Base-by-base conservation (phyloP, 2,329 filamentous ascomycete species). In the Aspergillus novoparasiticus region DNA sequence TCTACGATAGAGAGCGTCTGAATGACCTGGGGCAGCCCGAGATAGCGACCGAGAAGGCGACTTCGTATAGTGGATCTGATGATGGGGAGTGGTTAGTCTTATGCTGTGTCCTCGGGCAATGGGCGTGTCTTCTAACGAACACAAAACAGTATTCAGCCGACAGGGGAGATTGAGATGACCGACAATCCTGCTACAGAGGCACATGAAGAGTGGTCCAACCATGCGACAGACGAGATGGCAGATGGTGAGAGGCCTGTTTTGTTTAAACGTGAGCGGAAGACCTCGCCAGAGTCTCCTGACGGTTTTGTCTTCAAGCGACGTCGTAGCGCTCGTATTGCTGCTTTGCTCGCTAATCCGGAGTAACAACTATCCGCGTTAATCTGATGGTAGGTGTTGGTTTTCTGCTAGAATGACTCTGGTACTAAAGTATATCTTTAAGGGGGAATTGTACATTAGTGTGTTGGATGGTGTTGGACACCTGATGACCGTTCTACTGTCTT, bases 271-370 rank as follows among this genome's bases (percentile, higher is more conserved):
- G 51, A 55, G 32, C 51, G 51, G 23, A 55, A 39, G 32, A 23
- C n/a, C n/a, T 34, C 30, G 28, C n/a, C 32, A n/a, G 51, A 26
- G 11, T 55, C 32, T 23, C n/a, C 36, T 4, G 50, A 55, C n/a
- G 45, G 39, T 1, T 43, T 34, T 41, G 19, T 48, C 28, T 46
- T 21, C n/a, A 58, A 61, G 45, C 28, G 60, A 57, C 60, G 60
- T 28, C 60, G 60, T 26, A 61, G 60, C 28, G 60, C 60, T 39
- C 54, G 60, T 10, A 53, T 61, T 28, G 60, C 60, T 26, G 55
- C 54, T 28, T 36, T 59, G 34, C 21, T 59, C 32, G 19, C 45
- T 14, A 51, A 41, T 26, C 8, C 32, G 1, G 32, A 39, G 21
- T 45, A 36, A 43, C 36, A 32, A n/a, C 51, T 36, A 6, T 36